phyloP scores from a whole-genome alignment of 2,329 filamentous ascomycete species.

The Apiospora sp. region DNA sequence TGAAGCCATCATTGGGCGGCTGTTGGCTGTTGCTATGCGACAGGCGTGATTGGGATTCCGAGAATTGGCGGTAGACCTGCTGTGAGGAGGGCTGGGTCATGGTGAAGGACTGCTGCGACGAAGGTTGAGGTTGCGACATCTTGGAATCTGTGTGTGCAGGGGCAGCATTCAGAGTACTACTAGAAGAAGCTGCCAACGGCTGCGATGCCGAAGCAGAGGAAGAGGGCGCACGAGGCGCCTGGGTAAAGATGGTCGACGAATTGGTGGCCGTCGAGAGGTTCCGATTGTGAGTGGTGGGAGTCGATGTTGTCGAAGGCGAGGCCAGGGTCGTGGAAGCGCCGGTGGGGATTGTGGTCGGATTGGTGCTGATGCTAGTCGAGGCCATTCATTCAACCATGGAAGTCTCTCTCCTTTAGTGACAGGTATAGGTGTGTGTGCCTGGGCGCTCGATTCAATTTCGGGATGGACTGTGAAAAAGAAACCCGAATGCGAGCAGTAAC shows the following conservation, averaged over 20 bases:
- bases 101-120: constrained; percentile 63
- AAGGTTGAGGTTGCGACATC: constrained; percentile 57
- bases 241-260: constrained; percentile 20
- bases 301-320: constrained; percentile 16
- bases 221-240: constrained; percentile 20
- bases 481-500: not conserved
- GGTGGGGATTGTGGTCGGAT: constrained; percentile 30
- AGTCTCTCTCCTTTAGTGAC: constrained; percentile 23
- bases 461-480: not conserved
- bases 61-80: constrained; percentile 53
- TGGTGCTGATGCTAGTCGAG: constrained; percentile 46
- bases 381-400: constrained; percentile 41
- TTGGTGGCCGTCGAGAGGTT: constrained; percentile 20
- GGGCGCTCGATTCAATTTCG: not conserved
- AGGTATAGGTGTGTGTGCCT: constrained; percentile 20
- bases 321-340: constrained; percentile 31
- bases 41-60: constrained; percentile 46
- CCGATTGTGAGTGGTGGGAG: constrained; percentile 21
- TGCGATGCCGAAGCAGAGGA: constrained; percentile 30
- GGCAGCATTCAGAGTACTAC: constrained; percentile 37
- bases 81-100: constrained; percentile 62
- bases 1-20: constrained; percentile 52
- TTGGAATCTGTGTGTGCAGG: constrained; percentile 43
- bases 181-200: constrained; percentile 30
- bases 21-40: constrained; percentile 37